A percentile compares a stretch with the other conserved stretches of the same genome.
phyloP scores from a whole-genome alignment of 1,139 yeast genomes.

The Geotrichum aggregatum region DNA sequence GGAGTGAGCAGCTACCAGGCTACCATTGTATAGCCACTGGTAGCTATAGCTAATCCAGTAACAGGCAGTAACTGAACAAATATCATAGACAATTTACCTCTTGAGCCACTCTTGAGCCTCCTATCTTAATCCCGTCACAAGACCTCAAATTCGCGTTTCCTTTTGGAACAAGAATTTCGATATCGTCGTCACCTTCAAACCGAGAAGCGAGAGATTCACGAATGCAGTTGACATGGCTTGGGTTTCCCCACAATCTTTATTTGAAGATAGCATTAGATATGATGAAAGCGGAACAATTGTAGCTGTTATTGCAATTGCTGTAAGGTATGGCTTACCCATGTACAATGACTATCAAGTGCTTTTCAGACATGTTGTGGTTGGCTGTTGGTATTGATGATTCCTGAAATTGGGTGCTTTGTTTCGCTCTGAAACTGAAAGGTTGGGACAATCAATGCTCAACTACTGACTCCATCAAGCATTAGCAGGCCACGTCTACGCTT shows the following conservation, averaged over 20 bases:
- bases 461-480: no score
- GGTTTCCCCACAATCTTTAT: constrained; percentile 69
- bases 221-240: constrained; percentile 63
- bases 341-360: constrained; percentile 66
- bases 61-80: not conserved
- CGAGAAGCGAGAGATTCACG: constrained; percentile 51
- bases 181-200: constrained; percentile 39
- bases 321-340: constrained; percentile 52
- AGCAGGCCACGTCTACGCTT: no score
- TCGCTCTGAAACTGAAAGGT: no score
- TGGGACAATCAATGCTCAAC: no score
- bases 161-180: constrained; percentile 59
- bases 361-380: constrained; percentile 12
- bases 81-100: constrained; percentile 48
- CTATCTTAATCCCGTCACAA: constrained; percentile 72
- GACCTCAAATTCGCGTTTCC: constrained; percentile 71
- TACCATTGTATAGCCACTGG: no score
- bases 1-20: no score
- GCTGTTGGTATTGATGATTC: no score
- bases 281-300: no score
- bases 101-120: constrained; percentile 62
- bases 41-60: not conserved
- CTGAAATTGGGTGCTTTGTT: no score
- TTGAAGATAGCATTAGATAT: no score
- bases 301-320: no score